Base-by-base conservation (phyloP, 352 stramenopile species). In the Phytopythium cucurbitacearum region DNA sequence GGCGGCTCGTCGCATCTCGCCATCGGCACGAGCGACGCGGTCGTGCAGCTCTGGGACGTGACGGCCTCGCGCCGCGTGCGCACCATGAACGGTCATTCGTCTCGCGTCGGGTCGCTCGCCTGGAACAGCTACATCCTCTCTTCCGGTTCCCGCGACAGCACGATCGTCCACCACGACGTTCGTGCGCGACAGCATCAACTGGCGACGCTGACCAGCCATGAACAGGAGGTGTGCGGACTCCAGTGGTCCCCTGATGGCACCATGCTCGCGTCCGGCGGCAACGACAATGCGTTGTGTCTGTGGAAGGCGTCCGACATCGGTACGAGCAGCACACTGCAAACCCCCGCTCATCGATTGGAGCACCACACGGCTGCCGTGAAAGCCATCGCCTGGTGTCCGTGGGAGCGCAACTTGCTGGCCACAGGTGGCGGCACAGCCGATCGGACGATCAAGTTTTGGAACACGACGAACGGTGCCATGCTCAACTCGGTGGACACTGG, bases 401-500 rank as follows among this genome's bases (percentile, higher is more conserved):
- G 97, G 81, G 94, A 99, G 61, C 91, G 94, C 13, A 97, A 98
- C 62, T 59, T 99, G 7, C 83, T 99, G 40, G 97, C 97, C 1
- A 97, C 94, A 9, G 97, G 97, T 49, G 97, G 96, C 35, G 97
- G 97, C 58, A 99, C 97, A 16, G 97, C 97, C 15, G 97, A 99
- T 75, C 80, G 97, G 38, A 97, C 87, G 51, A 99, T 99, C 76
- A 99, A 99, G 75, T 98, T 99, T 60, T 99, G 97, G 97, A 99
- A 99, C 70, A 93, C 93, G 9, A 76, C 76, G 12, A 97, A 89
- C 28, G 81, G 98, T 13, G 97, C 98, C 53, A 86, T 71, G 91
- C 86, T 98, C 59, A 83, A 97, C 89, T 98, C 87, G 15, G 89
- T 99, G 13, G 94, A 99, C 68, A 99, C 97, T 44, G 97, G 96